phyloP scores from a whole-genome alignment of 768 basidiomycete species.

The Xerocomus spinulosus region DNA sequence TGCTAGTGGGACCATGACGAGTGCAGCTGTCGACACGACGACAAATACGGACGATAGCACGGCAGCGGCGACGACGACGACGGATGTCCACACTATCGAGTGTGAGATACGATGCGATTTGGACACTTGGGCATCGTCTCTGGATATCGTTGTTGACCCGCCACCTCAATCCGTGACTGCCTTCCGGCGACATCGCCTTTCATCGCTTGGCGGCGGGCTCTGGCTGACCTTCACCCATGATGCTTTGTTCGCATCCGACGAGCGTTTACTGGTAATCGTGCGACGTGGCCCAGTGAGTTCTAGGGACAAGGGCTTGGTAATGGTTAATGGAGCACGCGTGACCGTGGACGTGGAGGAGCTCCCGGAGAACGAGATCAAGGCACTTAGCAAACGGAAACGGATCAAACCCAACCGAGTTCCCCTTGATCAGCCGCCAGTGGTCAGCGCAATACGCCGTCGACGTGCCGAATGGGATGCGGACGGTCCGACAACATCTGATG shows the following conservation, averaged over 20 bases:
- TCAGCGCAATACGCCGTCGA: conserved; percentile 63
- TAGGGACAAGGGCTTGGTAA: conserved; percentile 77
- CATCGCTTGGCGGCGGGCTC: conserved; percentile 82
- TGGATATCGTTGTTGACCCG: conserved; percentile 91
- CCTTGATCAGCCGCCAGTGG: conserved; percentile 87
- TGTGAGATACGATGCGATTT: conserved; percentile 90
- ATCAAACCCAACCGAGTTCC: conserved; percentile 83
- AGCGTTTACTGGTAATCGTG: conserved; percentile 70
- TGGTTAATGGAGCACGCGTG: conserved; percentile 84
- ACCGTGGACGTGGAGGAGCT: conserved; percentile 87
- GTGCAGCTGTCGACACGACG: conserved; percentile 1
- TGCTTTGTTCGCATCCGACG: conserved; percentile 68
- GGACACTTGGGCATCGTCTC: conserved; percentile 78
- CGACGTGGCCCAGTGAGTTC: conserved; percentile 57
- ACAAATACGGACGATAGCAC: conserved; percentile 18
- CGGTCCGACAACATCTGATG: conserved; percentile 24
- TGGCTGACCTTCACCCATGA: conserved; percentile 94
- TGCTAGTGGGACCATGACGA: conserved; percentile 2
- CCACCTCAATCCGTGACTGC: conserved; percentile 81
- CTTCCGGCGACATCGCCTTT: conserved; percentile 82
- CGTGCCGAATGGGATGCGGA: conserved; percentile 71
- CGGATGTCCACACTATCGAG: conserved; percentile 56
- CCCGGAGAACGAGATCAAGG: conserved; percentile 80
- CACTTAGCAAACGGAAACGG: conserved; percentile 77
- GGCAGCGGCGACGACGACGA: conserved; percentile 9